Base-by-base conservation (phyloP, 805 yeast species). In the Yarrowia sp. region DNA sequence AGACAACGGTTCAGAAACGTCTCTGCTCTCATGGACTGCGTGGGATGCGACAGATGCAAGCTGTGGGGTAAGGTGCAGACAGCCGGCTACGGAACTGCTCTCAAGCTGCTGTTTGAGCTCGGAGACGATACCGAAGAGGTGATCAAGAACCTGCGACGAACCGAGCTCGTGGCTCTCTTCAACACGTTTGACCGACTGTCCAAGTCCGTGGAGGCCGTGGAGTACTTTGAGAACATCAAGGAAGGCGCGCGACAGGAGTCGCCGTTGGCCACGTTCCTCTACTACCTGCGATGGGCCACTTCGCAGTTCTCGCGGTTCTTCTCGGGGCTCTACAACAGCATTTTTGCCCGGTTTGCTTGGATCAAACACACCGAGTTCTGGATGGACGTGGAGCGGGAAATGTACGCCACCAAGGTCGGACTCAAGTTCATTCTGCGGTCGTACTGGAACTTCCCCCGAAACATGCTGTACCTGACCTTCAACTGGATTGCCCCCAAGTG, bases 51-150 rank as follows among this genome's bases (percentile, higher is more conserved):
- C 76, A 84, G 98, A 75, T 95, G 99, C 78, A 85, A 98, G 74
- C 82, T 95, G 78, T 95, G 99, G 99, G 99, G 99, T 10, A 95
- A 95, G 78, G 85, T 95, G 38, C 99, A 95, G 80, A 92, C 97
- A 1, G 91, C 95, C 15, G 99, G 99, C 20, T 95, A 95, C 77
- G 99, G 98, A 19, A 95, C 99, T 9, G 96, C 97, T 1, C 84
- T 95, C 74, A 95, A 95, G 77, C 85, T 94, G 30, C 80, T 95
- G 69, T 92, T 95, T 76, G 98, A 94, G 76, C 78, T 88, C 85
- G 87, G 49, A 83, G 81, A 66, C 83, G 82, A 69, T 83, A 85
- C 82, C 56, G 78, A 81, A 55, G 84, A 84, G 34, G 84, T 89
- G 53, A 70, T 78, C 68, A 82, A 87, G 69, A 84, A 82, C 68